Conservation (phyloP, 345 rosid species). For the Cardiospermum halicacabum region DNA sequence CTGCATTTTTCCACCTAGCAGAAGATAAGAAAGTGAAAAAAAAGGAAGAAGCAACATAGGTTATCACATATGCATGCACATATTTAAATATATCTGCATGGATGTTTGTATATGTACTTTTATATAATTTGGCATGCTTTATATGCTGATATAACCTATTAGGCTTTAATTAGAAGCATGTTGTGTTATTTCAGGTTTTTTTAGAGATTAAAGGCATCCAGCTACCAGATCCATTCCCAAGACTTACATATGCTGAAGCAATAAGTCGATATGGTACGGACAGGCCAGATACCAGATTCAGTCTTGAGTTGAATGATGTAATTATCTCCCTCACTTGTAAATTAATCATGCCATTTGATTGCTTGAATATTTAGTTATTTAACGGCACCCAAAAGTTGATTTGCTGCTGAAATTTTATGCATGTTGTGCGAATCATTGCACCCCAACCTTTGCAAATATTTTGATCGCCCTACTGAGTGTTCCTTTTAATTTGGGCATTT, state of each 20-base stretch:
- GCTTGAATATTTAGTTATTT: neutral
- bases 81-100: too few relatives aligned
- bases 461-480: neutral
- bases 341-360: neutral
- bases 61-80: neutral
- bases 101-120: too few relatives aligned
- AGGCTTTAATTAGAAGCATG: neutral
- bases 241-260: slow-evolving; percentile 90
- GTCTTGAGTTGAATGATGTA: slow-evolving; percentile 92
- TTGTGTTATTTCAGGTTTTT: slow-evolving; percentile 59
- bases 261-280: slow-evolving; percentile 88
- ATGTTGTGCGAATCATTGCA: neutral
- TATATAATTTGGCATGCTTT: slow-evolving; percentile 6
- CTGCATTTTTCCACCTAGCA: neutral
- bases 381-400: neutral
- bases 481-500: neutral
- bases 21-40: neutral
- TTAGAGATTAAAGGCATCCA: slow-evolving; percentile 70
- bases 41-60: neutral
- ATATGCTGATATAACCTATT: neutral
- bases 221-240: slow-evolving; percentile 80
- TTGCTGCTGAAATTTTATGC: neutral
- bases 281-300: slow-evolving; percentile 90
- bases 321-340: slow-evolving; percentile 16
- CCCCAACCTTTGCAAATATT: neutral